Conservation (phyloP, 345 rosid genomes). For the Aquilaria yunnanensis region DNA sequence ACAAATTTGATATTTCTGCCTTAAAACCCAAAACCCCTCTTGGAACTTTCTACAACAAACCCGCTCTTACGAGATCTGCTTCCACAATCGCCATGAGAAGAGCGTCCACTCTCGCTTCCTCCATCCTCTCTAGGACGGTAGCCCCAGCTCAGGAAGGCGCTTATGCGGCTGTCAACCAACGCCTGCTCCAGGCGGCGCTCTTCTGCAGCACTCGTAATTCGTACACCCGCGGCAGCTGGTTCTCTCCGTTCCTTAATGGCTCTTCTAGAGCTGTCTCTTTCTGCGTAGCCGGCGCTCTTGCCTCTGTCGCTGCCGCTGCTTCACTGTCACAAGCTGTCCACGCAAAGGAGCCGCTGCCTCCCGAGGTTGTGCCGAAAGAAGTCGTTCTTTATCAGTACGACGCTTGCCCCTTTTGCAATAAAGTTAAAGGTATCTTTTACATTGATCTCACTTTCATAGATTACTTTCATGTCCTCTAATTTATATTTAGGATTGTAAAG, state of each 20-base stretch:
- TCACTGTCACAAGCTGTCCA: slow-evolving; percentile 24
- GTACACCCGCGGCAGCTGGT: slow-evolving; percentile 18
- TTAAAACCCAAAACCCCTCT: neutral
- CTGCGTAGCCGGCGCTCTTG: slow-evolving; percentile 31
- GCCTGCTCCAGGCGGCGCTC: slow-evolving; percentile 27
- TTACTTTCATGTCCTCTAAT: too few species aligned
- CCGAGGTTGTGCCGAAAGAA: slow-evolving; percentile 33
- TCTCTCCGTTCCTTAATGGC: slow-evolving; percentile 18
- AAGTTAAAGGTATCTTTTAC: slow-evolving; percentile 43
- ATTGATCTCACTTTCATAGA: neutral
- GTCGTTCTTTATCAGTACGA: slow-evolving; percentile 73
- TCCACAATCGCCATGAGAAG: slow-evolving; percentile 29
- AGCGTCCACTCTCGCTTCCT: slow-evolving; percentile 24
- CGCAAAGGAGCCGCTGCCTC: slow-evolving; percentile 36
- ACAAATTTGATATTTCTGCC: too few species aligned
- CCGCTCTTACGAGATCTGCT: neutral
- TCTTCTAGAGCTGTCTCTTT: slow-evolving; percentile 18
- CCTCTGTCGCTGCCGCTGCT: slow-evolving; percentile 16
- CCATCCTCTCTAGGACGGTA: slow-evolving; percentile 29
- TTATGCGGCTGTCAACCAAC: slow-evolving; percentile 16
- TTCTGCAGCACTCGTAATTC: slow-evolving; percentile 23
- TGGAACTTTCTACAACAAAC: neutral
- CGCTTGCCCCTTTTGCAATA: slow-evolving; percentile 79
- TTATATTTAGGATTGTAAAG: too few species aligned
- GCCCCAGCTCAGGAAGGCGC: slow-evolving; percentile 14